Conservation (phyloP, 495 filamentous ascomycete species). For the Penicillium antarcticum region DNA sequence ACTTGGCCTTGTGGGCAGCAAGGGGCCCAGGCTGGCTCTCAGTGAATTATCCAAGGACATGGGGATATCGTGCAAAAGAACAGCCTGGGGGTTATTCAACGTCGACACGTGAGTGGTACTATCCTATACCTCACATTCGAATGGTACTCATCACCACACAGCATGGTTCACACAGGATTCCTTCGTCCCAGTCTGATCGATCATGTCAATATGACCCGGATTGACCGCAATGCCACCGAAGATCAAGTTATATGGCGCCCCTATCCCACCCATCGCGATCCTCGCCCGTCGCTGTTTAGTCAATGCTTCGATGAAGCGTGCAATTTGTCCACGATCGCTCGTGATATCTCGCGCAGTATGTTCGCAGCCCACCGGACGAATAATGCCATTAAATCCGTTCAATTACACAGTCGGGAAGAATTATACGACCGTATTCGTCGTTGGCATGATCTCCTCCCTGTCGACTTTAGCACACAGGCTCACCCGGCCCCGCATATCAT, state of each 20-base stretch:
- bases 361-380: conserved; percentile 21
- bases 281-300: conserved; percentile 29
- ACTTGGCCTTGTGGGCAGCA: conserved; percentile 33
- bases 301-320: conserved; percentile 41
- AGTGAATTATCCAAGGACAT: conserved; percentile 30
- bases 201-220: conserved; percentile 32
- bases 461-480: conserved; percentile 19
- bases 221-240: conserved; percentile 9
- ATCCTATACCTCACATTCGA: background rate
- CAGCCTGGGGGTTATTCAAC: conserved; percentile 44
- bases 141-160: conserved; percentile 2
- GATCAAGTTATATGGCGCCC: conserved; percentile 31
- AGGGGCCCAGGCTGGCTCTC: conserved; percentile 14
- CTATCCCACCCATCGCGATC: conserved; percentile 36
- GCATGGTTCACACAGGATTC: conserved; percentile 41
- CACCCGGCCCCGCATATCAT: conserved; percentile 38
- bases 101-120: conserved; percentile 38
- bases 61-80: conserved; percentile 32
- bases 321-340: conserved; percentile 38
- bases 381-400: conserved; percentile 3
- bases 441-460: conserved; percentile 36
- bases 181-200: conserved; percentile 36
- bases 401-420: conserved; percentile 25
- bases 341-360: conserved; percentile 39
- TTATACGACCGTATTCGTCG: conserved; percentile 30